phyloP scores from a whole-genome alignment of 306 rosid species.

The Cucumis melo region DNA sequence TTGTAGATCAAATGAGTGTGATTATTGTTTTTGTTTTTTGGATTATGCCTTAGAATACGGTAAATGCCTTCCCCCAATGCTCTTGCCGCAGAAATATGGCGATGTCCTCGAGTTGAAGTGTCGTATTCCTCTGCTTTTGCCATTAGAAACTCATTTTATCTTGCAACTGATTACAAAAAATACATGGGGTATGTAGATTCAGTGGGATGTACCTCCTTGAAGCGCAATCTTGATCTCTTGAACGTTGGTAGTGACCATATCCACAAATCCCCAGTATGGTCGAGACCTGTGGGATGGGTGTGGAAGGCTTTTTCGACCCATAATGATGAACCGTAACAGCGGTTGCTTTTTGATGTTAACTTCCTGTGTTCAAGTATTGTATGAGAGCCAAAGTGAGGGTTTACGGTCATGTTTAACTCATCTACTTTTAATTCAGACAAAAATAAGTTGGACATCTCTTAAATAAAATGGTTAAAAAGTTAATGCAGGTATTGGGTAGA shows the following conservation, averaged over 20 bases:
- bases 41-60: constrained; percentile 31
- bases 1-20: constrained; percentile 49
- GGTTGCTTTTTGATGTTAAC: constrained; percentile 39
- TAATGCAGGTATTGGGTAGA: no score
- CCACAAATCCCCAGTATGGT: constrained; percentile 50
- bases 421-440: neutral
- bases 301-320: constrained; percentile 51
- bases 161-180: no score
- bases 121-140: constrained; percentile 31
- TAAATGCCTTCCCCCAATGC: constrained; percentile 49
- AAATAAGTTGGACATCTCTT: neutral
- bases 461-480: no score
- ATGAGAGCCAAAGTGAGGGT: no score
- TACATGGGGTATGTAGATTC: neutral
- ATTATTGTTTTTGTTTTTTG: neutral
- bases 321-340: constrained; percentile 32
- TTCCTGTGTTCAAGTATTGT: neutral
- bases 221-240: constrained; percentile 37
- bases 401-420: no score
- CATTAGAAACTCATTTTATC: neutral
- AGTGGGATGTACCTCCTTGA: constrained; percentile 17
- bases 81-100: constrained; percentile 22
- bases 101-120: constrained; percentile 27
- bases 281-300: constrained; percentile 15
- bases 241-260: constrained; percentile 30